Evolutionary conservation across 2,329 filamentous ascomycete species (phyloP).

Genomic region (Ceratocystis colombiana): DNA sequence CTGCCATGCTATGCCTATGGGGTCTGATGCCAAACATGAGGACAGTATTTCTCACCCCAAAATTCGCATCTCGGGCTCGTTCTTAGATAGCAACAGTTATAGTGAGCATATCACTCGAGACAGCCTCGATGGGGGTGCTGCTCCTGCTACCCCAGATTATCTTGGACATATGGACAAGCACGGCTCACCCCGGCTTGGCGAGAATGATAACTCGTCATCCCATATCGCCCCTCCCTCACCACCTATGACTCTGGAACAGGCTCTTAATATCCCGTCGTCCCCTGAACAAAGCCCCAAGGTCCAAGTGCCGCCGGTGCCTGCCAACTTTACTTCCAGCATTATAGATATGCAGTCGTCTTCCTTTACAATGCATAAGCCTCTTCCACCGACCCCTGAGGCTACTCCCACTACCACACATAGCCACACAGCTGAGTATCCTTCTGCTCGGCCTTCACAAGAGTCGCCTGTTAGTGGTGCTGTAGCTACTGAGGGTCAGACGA

Average conservation of each 20-base stretch:
- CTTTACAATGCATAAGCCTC: constrained; percentile 37
- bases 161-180: constrained; percentile 12
- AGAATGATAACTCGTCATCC: constrained; percentile 23
- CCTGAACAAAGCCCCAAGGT: constrained; percentile 28
- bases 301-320: constrained; percentile 34
- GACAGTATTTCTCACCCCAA: constrained; percentile 26
- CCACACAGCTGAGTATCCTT: constrained; percentile 26
- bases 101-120: constrained; percentile 43
- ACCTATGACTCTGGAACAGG: constrained; percentile 41
- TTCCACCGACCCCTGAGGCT: constrained; percentile 43
- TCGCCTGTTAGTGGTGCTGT: neutral
- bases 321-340: neutral
- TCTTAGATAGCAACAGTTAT: constrained; percentile 43
- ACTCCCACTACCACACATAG: constrained; percentile 38
- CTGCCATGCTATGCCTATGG: constrained; percentile 36
- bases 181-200: neutral
- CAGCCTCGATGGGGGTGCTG: constrained; percentile 48
- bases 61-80: constrained; percentile 34
- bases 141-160: constrained; percentile 27
- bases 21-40: constrained; percentile 41
- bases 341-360: constrained; percentile 29
- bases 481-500: neutral
- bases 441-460: neutral
- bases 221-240: constrained; percentile 35
- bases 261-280: constrained; percentile 35